phyloP scores from a whole-genome alignment of 169 alveolate species.

The Plasmodium reichenowi region DNA sequence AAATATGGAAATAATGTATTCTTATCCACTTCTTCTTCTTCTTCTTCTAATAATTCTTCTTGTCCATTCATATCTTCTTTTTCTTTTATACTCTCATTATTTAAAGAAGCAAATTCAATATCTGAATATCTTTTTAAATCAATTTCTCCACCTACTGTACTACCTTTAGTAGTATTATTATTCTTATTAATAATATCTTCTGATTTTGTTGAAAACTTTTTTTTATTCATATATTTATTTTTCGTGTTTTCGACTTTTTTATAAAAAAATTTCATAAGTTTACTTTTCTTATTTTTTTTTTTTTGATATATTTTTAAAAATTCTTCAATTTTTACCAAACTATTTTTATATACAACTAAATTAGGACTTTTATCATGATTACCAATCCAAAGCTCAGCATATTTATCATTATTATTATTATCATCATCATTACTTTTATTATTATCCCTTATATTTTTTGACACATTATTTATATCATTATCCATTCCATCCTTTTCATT shows the following conservation, averaged over 20 bases:
- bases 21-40: not conserved
- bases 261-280: slow-evolving; percentile 7
- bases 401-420: slow-evolving; percentile 26
- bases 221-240: slow-evolving; percentile 5
- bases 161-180: not conserved
- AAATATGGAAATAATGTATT: slow-evolving; percentile 57
- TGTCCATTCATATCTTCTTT: slow-evolving; percentile 3
- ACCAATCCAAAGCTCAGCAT: slow-evolving; percentile 86
- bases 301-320: slow-evolving; percentile 35
- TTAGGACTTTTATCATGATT: slow-evolving; percentile 82
- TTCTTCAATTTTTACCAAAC: slow-evolving; percentile 32
- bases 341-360: slow-evolving; percentile 57
- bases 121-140: slow-evolving; percentile 29
- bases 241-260: slow-evolving; percentile 22
- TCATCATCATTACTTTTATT: not conserved
- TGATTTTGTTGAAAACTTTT: slow-evolving; percentile 11
- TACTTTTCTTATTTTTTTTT: slow-evolving; percentile 30
- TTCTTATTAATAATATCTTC: slow-evolving; percentile 5
- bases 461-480: not conserved
- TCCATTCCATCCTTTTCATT: not conserved
- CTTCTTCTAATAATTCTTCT: not conserved
- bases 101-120: slow-evolving; percentile 17
- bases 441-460: not conserved
- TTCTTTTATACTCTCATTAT: not conserved
- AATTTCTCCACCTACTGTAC: not conserved